Evolutionary conservation across 2,329 filamentous ascomycete species (phyloP).

Genomic region (Gyromitra esculenta): DNA sequence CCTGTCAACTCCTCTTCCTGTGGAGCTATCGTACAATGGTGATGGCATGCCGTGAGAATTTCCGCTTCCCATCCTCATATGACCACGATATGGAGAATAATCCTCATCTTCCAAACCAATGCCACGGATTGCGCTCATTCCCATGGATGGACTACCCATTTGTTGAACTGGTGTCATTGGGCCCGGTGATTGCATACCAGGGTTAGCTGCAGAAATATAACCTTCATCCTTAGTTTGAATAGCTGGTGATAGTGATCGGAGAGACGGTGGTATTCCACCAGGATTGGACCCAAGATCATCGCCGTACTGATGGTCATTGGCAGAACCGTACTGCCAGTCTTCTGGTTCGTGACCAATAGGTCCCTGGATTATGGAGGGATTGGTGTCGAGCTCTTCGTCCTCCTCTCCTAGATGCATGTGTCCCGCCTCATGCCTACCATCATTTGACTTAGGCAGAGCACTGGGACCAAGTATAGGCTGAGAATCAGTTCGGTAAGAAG

Average conservation of each 20-base stretch:
- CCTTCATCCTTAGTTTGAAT: constrained; percentile 78
- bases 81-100: constrained; percentile 60
- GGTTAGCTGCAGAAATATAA: constrained; percentile 76
- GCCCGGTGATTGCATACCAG: constrained; percentile 62
- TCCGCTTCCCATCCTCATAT: constrained; percentile 71
- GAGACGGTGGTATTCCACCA: constrained; percentile 41
- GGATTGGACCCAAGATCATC: constrained; percentile 52
- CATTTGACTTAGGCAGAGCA: constrained; percentile 73
- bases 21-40: constrained; percentile 88
- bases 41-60: constrained; percentile 92
- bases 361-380: constrained; percentile 83
- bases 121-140: constrained; percentile 64
- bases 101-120: constrained; percentile 62
- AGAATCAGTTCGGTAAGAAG: constrained; percentile 57
- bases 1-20: constrained; percentile 84
- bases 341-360: constrained; percentile 68
- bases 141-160: constrained; percentile 66
- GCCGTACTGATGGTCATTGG: constrained; percentile 49
- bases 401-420: constrained; percentile 65
- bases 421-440: constrained; percentile 81
- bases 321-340: constrained; percentile 50
- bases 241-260: constrained; percentile 59
- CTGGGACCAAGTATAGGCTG: constrained; percentile 72
- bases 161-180: constrained; percentile 63
- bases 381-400: constrained; percentile 77